Percentiles rank a stretch among this genome's conserved stretches.
phyloP scores from a whole-genome alignment of 2,329 filamentous ascomycete species.

The Colletotrichum magnum region DNA sequence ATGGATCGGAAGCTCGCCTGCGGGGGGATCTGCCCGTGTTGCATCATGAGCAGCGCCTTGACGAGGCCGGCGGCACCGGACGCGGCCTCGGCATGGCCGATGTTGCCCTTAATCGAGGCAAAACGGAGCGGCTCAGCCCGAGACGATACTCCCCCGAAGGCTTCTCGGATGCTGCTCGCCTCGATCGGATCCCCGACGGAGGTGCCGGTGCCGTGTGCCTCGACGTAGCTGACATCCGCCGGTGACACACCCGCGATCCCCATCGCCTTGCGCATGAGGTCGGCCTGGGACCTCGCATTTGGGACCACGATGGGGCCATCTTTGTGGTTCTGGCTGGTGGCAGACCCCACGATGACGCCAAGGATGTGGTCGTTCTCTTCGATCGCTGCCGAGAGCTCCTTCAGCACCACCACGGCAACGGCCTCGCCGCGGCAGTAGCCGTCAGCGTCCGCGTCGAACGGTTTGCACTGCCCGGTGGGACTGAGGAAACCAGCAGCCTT shows the following conservation, averaged over 20 bases:
- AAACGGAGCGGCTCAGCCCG: constrained; percentile 50
- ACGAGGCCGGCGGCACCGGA: constrained; percentile 46
- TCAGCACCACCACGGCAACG: constrained; percentile 59
- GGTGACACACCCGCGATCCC: constrained; percentile 42
- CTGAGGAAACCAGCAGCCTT: constrained; percentile 47
- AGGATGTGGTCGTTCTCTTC: constrained; percentile 61
- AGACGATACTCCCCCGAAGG: background rate
- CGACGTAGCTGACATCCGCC: constrained; percentile 44
- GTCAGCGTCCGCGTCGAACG: constrained; percentile 52
- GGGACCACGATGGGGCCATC: constrained; percentile 13
- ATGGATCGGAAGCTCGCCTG: constrained; percentile 45
- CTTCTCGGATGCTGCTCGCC: constrained; percentile 60
- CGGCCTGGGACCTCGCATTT: constrained; percentile 47
- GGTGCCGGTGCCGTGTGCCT: constrained; percentile 64
- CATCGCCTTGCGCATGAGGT: constrained; percentile 66
- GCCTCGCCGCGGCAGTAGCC: constrained; percentile 69
- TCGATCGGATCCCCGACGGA: constrained; percentile 55
- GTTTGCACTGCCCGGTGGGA: constrained; percentile 50
- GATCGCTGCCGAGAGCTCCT: constrained; percentile 61
- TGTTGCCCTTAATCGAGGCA: constrained; percentile 51
- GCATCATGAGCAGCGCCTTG: constrained; percentile 47
- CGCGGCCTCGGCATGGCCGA: constrained; percentile 52
- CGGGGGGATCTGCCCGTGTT: constrained; percentile 42
- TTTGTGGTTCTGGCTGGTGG: constrained; percentile 57
- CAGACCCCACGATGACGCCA: constrained; percentile 55